phyloP scores from a whole-genome alignment of 2,329 filamentous ascomycete genomes.

The Aspergillus udagawae region DNA sequence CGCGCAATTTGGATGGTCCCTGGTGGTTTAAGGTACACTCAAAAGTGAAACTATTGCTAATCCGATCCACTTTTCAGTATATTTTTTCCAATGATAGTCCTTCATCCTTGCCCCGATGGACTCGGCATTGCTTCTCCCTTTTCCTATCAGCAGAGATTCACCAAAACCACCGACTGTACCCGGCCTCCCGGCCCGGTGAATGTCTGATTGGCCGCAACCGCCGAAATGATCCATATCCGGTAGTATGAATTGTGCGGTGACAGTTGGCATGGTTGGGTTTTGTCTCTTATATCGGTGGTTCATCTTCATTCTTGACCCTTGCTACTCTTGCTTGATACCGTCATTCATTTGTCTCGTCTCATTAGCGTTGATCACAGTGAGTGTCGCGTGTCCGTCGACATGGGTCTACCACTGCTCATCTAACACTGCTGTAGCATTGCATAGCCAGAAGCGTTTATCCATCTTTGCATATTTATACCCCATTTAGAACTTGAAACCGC shows the following conservation, averaged over 20 bases:
- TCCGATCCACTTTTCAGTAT: neutral
- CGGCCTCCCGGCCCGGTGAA: constrained; percentile 14
- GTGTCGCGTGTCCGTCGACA: neutral
- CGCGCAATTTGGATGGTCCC: neutral
- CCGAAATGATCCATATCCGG: constrained; percentile 9
- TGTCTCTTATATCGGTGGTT: neutral
- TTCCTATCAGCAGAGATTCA: neutral
- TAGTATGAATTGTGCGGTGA: neutral
- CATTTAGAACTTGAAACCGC: neutral
- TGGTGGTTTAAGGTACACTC: neutral
- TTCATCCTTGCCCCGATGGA: neutral
- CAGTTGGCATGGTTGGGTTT: constrained; percentile 5
- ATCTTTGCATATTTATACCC: neutral
- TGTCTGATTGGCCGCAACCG: constrained; percentile 10
- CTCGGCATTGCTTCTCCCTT: constrained; percentile 6
- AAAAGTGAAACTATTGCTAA: neutral
- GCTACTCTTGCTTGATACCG: neutral
- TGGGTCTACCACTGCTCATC: neutral
- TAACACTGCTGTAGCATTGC: neutral
- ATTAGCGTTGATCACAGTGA: neutral
- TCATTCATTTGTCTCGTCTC: neutral
- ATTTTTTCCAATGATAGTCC: neutral
- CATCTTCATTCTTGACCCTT: neutral
- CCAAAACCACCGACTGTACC: constrained; percentile 11
- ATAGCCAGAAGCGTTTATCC: neutral